These are phyloP conservation scores for Cornus florida DNA, from an alignment of 148 eudicot species.

Conservation along the genomic window DNA sequence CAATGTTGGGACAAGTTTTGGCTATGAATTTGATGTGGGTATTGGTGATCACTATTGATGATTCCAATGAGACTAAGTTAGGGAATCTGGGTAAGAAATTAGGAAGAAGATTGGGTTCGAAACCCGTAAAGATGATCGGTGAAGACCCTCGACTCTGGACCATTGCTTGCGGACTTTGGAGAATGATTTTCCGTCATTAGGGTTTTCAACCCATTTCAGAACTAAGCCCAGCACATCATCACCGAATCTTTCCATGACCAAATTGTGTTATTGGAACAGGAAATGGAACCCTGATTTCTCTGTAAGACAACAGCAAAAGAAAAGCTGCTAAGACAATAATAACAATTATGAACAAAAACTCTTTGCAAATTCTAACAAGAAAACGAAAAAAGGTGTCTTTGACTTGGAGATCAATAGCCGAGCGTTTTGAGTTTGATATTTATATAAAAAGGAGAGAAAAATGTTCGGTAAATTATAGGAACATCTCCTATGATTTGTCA, in stretches of 20 bases:
- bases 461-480: too few species aligned
- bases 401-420: too few species aligned
- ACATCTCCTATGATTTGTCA: too few species aligned
- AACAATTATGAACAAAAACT: too few species aligned
- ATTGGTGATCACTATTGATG: constrained; percentile 10
- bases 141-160: constrained; percentile 23
- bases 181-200: constrained; percentile 19
- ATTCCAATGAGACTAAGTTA: constrained; percentile 16
- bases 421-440: too few species aligned
- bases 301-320: not conserved
- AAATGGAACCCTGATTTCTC: not conserved
- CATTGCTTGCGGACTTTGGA: constrained; percentile 30
- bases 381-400: too few species aligned
- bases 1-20: constrained; percentile 18
- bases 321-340: not conserved
- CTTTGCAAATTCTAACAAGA: too few species aligned
- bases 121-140: constrained; percentile 10
- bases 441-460: too few species aligned
- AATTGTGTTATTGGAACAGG: not conserved
- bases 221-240: constrained; percentile 21
- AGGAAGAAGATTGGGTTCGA: constrained; percentile 16
- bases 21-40: constrained; percentile 7
- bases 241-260: constrained; percentile 17
- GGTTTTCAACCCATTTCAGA: constrained; percentile 7
- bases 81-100: constrained; percentile 23